Conservation (phyloP, 345 rosid species). For the Eucalyptus virginea region DNA sequence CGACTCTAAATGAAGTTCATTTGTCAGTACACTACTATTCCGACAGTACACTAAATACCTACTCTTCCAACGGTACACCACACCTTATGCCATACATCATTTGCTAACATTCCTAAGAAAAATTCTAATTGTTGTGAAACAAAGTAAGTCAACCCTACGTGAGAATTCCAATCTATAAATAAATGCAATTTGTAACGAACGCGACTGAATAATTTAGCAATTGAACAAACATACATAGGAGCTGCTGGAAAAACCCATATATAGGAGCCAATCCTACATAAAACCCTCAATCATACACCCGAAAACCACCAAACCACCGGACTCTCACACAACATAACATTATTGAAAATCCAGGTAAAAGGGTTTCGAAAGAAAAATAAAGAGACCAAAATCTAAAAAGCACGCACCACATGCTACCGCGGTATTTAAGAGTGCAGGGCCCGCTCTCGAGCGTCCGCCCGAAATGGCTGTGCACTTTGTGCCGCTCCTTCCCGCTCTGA, state of each 20-base stretch:
- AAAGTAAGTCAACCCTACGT: not conserved
- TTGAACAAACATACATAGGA: not conserved
- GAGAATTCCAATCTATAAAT: not conserved
- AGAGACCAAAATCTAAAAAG: not conserved
- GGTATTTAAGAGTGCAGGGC: constrained; percentile 56
- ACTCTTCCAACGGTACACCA: not conserved
- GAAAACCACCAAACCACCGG: not conserved
- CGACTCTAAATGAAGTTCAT: not conserved
- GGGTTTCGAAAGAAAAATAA: not conserved
- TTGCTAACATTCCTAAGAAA: not conserved
- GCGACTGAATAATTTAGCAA: not conserved
- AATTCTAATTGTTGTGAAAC: not conserved
- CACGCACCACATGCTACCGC: constrained; percentile 75
- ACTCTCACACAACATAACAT: not conserved
- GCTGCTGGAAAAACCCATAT: not conserved
- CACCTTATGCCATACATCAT: not conserved
- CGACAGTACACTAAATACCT: not conserved
- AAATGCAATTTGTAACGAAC: not conserved
- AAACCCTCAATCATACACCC: not conserved
- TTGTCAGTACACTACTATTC: not conserved
- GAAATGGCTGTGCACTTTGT: constrained; percentile 71
- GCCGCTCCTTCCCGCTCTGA: constrained; percentile 65
- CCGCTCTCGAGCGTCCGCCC: constrained; percentile 63
- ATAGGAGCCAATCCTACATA: not conserved
- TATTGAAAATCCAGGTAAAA: not conserved